Percentiles rank a stretch among this genome's conserved stretches.
phyloP scores from a whole-genome alignment of 805 yeast species.

The Saccharomyces paradoxus region DNA sequence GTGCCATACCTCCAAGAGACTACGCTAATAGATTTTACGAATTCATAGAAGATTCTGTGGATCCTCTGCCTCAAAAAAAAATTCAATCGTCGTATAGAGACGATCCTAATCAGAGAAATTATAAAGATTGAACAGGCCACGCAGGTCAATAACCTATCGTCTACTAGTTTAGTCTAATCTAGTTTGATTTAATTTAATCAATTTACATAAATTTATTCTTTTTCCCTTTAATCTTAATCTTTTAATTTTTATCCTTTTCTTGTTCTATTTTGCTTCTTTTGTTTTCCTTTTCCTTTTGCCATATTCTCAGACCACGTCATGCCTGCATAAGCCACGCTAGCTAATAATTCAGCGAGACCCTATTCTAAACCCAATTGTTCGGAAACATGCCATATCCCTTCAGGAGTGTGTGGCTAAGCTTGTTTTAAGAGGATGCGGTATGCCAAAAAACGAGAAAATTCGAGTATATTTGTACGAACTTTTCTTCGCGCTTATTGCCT shows the following conservation, averaged over 20 bases:
- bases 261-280: too few relatives aligned
- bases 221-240: constrained; percentile 1
- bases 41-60: constrained; percentile 47
- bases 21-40: constrained; percentile 80
- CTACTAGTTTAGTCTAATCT: background rate
- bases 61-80: constrained; percentile 16
- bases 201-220: background rate
- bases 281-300: background rate
- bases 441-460: background rate
- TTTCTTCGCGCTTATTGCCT: background rate
- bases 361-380: background rate
- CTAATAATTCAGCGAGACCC: background rate
- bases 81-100: constrained; percentile 15
- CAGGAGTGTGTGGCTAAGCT: background rate
- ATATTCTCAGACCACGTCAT: background rate
- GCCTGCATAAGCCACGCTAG: background rate
- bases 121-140: constrained; percentile 12
- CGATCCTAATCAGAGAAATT: constrained; percentile 15
- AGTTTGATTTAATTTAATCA: background rate
- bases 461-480: background rate
- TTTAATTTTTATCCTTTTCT: background rate
- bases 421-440: background rate
- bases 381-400: background rate
- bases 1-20: constrained; percentile 85
- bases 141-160: background rate